Evolutionary conservation across 495 filamentous ascomycete genomes (phyloP).

Genomic region (Massariosphaeria phaeospora): DNA sequence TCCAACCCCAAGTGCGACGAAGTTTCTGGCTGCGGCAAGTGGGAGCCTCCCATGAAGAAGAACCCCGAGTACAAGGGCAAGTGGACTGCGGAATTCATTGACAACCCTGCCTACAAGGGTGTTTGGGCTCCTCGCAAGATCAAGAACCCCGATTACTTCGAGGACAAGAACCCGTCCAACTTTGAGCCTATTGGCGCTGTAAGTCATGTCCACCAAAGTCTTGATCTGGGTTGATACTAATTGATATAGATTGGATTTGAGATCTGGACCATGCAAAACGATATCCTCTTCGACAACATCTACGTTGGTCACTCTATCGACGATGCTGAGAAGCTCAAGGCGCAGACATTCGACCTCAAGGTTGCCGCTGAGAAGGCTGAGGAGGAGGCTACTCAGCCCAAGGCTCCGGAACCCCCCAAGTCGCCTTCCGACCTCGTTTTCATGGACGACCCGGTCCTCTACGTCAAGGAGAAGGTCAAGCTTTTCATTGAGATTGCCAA

Average conservation of each 20-base stretch:
- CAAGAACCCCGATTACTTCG: slow-evolving; percentile 91
- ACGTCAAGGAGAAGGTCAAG: slow-evolving; percentile 87
- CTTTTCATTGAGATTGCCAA: slow-evolving; percentile 80
- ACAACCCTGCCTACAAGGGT: slow-evolving; percentile 99
- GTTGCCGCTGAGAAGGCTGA: slow-evolving; percentile 73
- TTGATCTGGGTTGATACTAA: slow-evolving; percentile 7
- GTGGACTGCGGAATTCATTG: slow-evolving; percentile 89
- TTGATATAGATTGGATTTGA: slow-evolving; percentile 79
- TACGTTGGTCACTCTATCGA: slow-evolving; percentile 97
- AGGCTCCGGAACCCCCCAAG: slow-evolving; percentile 57
- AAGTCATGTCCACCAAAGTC: slow-evolving; percentile 42
- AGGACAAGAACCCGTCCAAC: slow-evolving; percentile 95
- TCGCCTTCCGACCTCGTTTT: slow-evolving; percentile 77
- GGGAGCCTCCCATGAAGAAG: slow-evolving; percentile 86
- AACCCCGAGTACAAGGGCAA: slow-evolving; percentile 99
- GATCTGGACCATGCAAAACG: slow-evolving; percentile 99
- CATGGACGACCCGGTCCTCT: slow-evolving; percentile 84
- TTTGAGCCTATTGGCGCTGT: slow-evolving; percentile 97
- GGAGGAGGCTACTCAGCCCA: slow-evolving; percentile 78
- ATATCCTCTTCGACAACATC: slow-evolving; percentile 99
- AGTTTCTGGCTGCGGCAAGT: slow-evolving; percentile 88
- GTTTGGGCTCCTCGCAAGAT: slow-evolving; percentile 93
- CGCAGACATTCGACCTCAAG: slow-evolving; percentile 94
- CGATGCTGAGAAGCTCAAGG: slow-evolving; percentile 84
- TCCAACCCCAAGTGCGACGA: slow-evolving; percentile 95